Percentiles rank a stretch among this genome's conserved stretches.
phyloP scores from a whole-genome alignment of 169 alveolate species.

The Plasmodium vinckei region DNA sequence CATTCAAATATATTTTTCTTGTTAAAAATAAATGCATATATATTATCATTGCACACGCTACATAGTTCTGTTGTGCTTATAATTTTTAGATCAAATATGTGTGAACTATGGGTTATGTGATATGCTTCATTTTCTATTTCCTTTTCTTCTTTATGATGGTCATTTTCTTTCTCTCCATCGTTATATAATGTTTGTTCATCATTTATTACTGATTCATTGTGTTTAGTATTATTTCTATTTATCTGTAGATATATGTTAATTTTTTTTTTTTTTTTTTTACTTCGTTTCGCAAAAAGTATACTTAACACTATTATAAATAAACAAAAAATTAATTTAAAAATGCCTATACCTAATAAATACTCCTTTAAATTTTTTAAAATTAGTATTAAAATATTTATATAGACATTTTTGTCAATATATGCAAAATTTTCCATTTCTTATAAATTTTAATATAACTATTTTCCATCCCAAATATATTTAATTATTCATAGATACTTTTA shows the following conservation, averaged over 20 bases:
- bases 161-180: neutral
- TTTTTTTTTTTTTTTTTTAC: conserved; percentile 58
- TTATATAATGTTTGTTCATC: conserved; percentile 16
- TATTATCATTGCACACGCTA: conserved; percentile 65
- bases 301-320: conserved; percentile 50
- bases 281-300: conserved; percentile 53
- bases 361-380: conserved; percentile 51
- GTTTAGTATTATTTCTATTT: conserved; percentile 6
- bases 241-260: conserved; percentile 48
- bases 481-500: conserved; percentile 4
- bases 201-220: conserved; percentile 3
- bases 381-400: conserved; percentile 35
- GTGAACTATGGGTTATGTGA: conserved; percentile 45
- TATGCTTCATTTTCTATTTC: conserved; percentile 20
- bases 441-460: conserved; percentile 4
- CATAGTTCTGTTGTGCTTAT: conserved; percentile 51
- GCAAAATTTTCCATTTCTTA: conserved; percentile 75
- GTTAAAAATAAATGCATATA: conserved; percentile 59
- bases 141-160: conserved; percentile 1
- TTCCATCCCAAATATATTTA: neutral
- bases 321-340: conserved; percentile 40
- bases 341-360: conserved; percentile 38
- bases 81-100: conserved; percentile 39
- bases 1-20: conserved; percentile 71
- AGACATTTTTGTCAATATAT: conserved; percentile 72